Percentiles rank a stretch among this genome's conserved stretches.
These are phyloP conservation scores for Spinacia oleracea DNA, from an alignment of 179 eudicot genomes.

Conservation along the genomic window DNA sequence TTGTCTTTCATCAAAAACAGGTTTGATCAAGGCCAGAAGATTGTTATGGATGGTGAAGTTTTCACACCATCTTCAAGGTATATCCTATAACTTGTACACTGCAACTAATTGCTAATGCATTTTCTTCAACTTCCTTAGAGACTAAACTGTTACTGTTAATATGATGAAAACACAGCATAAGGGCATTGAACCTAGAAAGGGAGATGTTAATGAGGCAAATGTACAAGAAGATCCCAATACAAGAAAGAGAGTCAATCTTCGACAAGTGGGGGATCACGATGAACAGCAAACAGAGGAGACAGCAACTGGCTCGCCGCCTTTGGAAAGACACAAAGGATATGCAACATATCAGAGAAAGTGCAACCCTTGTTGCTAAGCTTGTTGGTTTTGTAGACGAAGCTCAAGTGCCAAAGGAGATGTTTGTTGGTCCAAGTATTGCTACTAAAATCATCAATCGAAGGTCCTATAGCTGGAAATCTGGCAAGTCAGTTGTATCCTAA, in stretches of 20 bases:
- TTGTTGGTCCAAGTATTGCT: constrained; percentile 64
- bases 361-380: constrained; percentile 63
- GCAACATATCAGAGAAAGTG: constrained; percentile 67
- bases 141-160: not conserved
- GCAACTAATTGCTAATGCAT: not conserved
- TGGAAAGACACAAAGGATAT: constrained; percentile 71
- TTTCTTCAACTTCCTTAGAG: not conserved
- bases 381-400: constrained; percentile 55
- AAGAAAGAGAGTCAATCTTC: constrained; percentile 57
- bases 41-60: constrained; percentile 56
- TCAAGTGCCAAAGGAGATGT: constrained; percentile 68
- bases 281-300: constrained; percentile 66
- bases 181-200: constrained; percentile 68
- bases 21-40: constrained; percentile 56
- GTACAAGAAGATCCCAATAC: constrained; percentile 46
- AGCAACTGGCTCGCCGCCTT: constrained; percentile 46
- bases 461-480: constrained; percentile 56
- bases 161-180: constrained; percentile 47
- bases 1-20: constrained; percentile 64
- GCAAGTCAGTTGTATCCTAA: constrained; percentile 40
- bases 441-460: constrained; percentile 44
- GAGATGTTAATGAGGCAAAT: constrained; percentile 62
- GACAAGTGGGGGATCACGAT: constrained; percentile 66
- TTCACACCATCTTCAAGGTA: constrained; percentile 75
- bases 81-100: not conserved